phyloP scores from a whole-genome alignment of 805 yeast genomes.

The Ogataea kodamae region DNA sequence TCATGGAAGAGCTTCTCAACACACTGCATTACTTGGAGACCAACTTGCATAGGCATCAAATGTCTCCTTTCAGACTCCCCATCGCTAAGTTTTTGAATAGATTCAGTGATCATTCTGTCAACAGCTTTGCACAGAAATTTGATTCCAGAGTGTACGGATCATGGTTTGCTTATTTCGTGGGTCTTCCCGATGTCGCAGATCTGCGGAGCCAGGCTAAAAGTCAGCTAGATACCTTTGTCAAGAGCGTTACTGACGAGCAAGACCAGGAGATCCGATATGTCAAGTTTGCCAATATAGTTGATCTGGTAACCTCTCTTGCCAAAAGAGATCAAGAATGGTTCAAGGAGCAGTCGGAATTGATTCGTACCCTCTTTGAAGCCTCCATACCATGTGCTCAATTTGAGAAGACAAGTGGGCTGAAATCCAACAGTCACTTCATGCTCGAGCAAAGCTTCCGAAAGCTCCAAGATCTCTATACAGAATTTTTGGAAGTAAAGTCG shows the following conservation, averaged over 20 bases:
- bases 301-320: conserved; percentile 54
- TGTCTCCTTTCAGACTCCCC: conserved; percentile 89
- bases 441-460: conserved; percentile 65
- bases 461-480: conserved; percentile 50
- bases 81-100: conserved; percentile 81
- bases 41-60: conserved; percentile 76
- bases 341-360: conserved; percentile 41
- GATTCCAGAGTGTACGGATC: conserved; percentile 62
- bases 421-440: conserved; percentile 64
- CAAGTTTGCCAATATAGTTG: conserved; percentile 72
- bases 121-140: conserved; percentile 65
- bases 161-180: conserved; percentile 63
- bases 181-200: conserved; percentile 49
- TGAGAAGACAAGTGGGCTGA: conserved; percentile 41
- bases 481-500: conserved; percentile 16
- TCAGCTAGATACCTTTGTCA: conserved; percentile 47
- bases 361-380: conserved; percentile 41
- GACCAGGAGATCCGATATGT: conserved; percentile 52
- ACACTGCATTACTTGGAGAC: conserved; percentile 78
- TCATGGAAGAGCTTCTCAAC: conserved; percentile 79
- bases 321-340: conserved; percentile 52
- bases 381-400: conserved; percentile 42
- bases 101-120: conserved; percentile 70
- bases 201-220: conserved; percentile 55
- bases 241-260: conserved; percentile 44